A percentile compares a stretch with the other conserved stretches of the same genome.
Conservation (phyloP, 2,329 filamentous ascomycete genomes). For the Ophiostoma sp. region DNA sequence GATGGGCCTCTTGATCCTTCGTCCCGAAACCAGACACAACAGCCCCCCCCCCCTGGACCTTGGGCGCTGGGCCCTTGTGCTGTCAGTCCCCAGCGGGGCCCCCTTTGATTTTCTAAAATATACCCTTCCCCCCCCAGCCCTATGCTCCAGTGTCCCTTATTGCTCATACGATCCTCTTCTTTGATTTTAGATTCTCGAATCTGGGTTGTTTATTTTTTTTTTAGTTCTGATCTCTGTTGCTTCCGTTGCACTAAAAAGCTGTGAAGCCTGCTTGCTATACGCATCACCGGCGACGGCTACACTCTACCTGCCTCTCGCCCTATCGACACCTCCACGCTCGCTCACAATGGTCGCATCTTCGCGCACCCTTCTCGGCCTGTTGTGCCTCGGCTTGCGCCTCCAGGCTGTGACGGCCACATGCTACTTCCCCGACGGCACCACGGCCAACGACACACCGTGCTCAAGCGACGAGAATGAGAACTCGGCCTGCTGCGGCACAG, state of each 20-base stretch:
- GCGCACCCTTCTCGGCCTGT: background rate
- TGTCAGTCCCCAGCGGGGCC: background rate
- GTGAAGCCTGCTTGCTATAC: too few relatives aligned
- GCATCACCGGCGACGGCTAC: too few relatives aligned
- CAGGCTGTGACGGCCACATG: conserved; percentile 25
- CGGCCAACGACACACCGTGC: conserved; percentile 33
- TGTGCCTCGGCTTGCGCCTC: background rate
- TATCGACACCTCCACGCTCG: background rate
- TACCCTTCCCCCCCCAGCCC: background rate
- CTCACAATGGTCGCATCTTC: background rate
- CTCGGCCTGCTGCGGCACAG: conserved; percentile 35
- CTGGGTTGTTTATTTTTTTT: too few relatives aligned
- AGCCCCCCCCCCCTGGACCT: background rate
- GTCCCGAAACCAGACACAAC: background rate
- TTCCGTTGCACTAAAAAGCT: too few relatives aligned
- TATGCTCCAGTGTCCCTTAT: background rate
- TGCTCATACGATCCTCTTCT: background rate
- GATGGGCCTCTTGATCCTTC: conserved; percentile 3
- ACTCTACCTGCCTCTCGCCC: background rate
- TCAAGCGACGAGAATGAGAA: conserved; percentile 27
- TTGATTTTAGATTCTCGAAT: background rate
- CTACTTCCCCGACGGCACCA: conserved; percentile 33
- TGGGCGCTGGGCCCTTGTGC: background rate
- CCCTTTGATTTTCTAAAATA: background rate
- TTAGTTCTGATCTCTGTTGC: background rate